These are phyloP conservation scores for Diaporthe caulivora DNA, from an alignment of 2,329 filamentous ascomycete genomes.

Conservation along the genomic window DNA sequence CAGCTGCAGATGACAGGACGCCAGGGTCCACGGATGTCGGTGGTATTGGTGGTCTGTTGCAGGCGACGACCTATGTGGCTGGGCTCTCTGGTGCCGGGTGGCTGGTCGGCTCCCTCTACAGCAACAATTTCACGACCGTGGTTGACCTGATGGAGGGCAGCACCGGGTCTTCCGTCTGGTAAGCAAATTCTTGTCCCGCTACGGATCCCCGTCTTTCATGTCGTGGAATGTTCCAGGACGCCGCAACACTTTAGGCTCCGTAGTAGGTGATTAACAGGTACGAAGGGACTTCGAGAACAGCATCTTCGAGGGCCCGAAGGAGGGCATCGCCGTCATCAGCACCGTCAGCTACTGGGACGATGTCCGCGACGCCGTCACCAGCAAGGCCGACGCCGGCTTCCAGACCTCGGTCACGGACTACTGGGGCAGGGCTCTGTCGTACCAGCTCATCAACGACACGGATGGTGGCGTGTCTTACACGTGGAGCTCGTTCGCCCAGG, in stretches of 20 bases:
- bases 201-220: neutral
- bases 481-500: slow-evolving; percentile 76
- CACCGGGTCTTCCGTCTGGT: slow-evolving; percentile 47
- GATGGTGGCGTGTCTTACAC: slow-evolving; percentile 83
- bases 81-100: slow-evolving; percentile 87
- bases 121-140: slow-evolving; percentile 86
- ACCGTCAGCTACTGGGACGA: slow-evolving; percentile 68
- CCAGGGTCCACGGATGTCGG: slow-evolving; percentile 70
- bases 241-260: too few relatives aligned
- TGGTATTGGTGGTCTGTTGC: slow-evolving; percentile 83
- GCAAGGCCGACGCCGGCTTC: slow-evolving; percentile 74
- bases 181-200: neutral
- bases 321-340: slow-evolving; percentile 45
- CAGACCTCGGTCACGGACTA: slow-evolving; percentile 85
- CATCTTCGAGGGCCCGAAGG: slow-evolving; percentile 50
- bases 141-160: slow-evolving; percentile 63
- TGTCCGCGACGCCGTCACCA: slow-evolving; percentile 67
- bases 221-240: neutral
- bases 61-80: slow-evolving; percentile 83
- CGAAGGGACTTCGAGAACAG: slow-evolving; percentile 50
- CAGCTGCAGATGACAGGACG: slow-evolving; percentile 83
- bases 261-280: neutral
- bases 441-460: slow-evolving; percentile 83
- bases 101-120: slow-evolving; percentile 84
- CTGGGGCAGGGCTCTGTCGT: slow-evolving; percentile 88